These are phyloP conservation scores for Penicillium bovifimosum DNA, from an alignment of 495 filamentous ascomycete species.

Conservation along the genomic window DNA sequence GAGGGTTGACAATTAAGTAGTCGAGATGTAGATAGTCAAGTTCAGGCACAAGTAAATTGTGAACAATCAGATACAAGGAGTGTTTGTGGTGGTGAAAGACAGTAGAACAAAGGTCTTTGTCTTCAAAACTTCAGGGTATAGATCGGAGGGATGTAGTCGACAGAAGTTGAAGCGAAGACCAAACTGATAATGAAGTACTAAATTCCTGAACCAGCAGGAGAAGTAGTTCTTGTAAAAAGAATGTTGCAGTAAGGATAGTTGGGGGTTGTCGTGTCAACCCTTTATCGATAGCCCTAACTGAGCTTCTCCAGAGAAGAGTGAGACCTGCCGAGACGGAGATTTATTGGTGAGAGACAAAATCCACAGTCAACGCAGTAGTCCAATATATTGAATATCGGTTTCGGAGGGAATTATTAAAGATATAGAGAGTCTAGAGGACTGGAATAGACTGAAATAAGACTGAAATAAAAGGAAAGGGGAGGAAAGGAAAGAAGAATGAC, in stretches of 20 bases:
- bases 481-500: no score
- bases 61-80: neutral
- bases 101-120: neutral
- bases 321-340: slow-evolving; percentile 29
- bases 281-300: slow-evolving; percentile 36
- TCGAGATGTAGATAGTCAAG: neutral
- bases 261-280: slow-evolving; percentile 46
- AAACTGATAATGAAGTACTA: neutral
- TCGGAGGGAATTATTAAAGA: slow-evolving; percentile 4
- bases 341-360: slow-evolving; percentile 20
- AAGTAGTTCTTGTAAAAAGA: slow-evolving; percentile 21
- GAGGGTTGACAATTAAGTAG: slow-evolving; percentile 1
- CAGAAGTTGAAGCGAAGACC: slow-evolving; percentile 1
- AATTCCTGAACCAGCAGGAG: slow-evolving; percentile 27
- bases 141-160: neutral
- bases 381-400: slow-evolving; percentile 18
- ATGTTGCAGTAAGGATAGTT: slow-evolving; percentile 43
- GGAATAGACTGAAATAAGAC: neutral
- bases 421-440: slow-evolving; percentile 1
- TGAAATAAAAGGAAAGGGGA: slow-evolving; percentile 8
- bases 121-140: neutral
- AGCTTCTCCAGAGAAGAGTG: slow-evolving; percentile 12
- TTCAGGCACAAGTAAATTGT: neutral
- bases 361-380: slow-evolving; percentile 7
- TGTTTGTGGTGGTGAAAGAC: neutral